Conservation (phyloP, 2,329 filamentous ascomycete genomes). For the Calonectria hongkongensis region DNA sequence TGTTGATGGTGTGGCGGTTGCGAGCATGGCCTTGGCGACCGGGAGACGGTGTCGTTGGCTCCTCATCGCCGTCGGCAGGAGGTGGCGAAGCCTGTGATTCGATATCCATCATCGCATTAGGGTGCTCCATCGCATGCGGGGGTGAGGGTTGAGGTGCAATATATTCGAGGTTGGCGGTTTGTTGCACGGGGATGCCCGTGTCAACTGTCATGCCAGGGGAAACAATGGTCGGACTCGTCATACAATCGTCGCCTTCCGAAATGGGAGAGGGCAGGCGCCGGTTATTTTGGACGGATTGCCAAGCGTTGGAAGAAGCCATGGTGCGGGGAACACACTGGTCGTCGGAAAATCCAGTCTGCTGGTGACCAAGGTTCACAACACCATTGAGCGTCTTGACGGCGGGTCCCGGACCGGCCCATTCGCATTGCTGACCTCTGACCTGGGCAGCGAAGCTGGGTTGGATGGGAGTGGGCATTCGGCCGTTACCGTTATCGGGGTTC, state of each 20-base stretch:
- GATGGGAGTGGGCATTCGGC: conserved; percentile 76
- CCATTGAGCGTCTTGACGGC: conserved; percentile 60
- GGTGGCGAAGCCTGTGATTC: conserved; percentile 54
- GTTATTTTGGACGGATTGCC: conserved; percentile 72
- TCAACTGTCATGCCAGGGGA: conserved; percentile 58
- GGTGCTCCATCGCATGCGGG: conserved; percentile 63
- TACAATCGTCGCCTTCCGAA: conserved; percentile 72
- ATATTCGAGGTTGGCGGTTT: conserved; percentile 52
- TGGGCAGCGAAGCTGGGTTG: conserved; percentile 74
- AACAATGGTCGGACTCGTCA: conserved; percentile 60
- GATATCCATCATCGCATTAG: conserved; percentile 62
- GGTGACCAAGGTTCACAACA: conserved; percentile 62
- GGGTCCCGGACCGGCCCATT: conserved; percentile 59
- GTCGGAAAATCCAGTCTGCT: conserved; percentile 62
- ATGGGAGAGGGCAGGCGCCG: conserved; percentile 76
- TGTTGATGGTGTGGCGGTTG: conserved; percentile 76
- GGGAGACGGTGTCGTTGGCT: conserved; percentile 67
- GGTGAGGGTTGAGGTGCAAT: conserved; percentile 49
- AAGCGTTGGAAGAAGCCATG: conserved; percentile 67
- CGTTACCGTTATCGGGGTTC: conserved; percentile 56
- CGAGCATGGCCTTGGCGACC: conserved; percentile 74
- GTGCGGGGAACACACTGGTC: conserved; percentile 70
- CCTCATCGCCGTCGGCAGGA: conserved; percentile 57
- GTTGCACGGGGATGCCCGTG: conserved; percentile 59
- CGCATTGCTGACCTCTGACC: conserved; percentile 71